phyloP scores from a whole-genome alignment of 352 stramenopile genomes.

The Phytophthora pisi region DNA sequence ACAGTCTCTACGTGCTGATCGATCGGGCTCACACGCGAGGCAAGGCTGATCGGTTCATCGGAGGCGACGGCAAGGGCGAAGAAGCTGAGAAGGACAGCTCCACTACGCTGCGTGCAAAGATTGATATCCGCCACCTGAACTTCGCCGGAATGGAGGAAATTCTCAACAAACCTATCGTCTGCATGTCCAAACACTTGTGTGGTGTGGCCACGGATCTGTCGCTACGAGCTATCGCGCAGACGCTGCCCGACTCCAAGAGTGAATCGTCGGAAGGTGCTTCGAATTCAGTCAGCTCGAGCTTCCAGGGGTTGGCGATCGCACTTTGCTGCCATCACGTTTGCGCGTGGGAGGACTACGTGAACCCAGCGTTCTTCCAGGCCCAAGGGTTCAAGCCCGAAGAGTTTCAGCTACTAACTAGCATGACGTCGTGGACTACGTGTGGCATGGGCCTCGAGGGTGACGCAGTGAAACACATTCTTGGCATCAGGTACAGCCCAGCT shows the following conservation, averaged over 20 bases:
- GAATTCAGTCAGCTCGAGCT: slow-evolving; percentile 36
- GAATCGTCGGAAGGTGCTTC: slow-evolving; percentile 6
- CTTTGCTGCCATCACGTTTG: slow-evolving; percentile 87
- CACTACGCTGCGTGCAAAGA: slow-evolving; percentile 69
- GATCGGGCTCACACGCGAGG: slow-evolving; percentile 73
- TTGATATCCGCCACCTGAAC: slow-evolving; percentile 87
- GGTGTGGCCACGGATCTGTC: slow-evolving; percentile 85
- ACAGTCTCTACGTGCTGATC: slow-evolving; percentile 76
- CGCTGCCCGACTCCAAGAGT: slow-evolving; percentile 31
- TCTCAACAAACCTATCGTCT: slow-evolving; percentile 54
- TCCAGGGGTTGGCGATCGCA: slow-evolving; percentile 70
- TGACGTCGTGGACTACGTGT: slow-evolving; percentile 85
- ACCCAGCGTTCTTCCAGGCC: slow-evolving; percentile 57
- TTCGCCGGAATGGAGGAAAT: slow-evolving; percentile 70
- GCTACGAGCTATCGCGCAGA: slow-evolving; percentile 67
- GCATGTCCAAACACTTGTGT: slow-evolving; percentile 89
- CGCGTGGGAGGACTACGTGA: slow-evolving; percentile 76
- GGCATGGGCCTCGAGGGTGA: slow-evolving; percentile 71
- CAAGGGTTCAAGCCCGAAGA: slow-evolving; percentile 65
- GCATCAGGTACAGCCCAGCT: slow-evolving; percentile 43
- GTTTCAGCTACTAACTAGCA: slow-evolving; percentile 64
- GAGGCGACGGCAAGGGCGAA: slow-evolving; percentile 28
- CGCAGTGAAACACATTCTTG: slow-evolving; percentile 70
- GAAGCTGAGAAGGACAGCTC: slow-evolving; percentile 30
- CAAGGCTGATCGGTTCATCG: slow-evolving; percentile 81